These are phyloP conservation scores for Leucocoprinus leucothites DNA, from an alignment of 768 basidiomycete genomes.

Conservation along the genomic window DNA sequence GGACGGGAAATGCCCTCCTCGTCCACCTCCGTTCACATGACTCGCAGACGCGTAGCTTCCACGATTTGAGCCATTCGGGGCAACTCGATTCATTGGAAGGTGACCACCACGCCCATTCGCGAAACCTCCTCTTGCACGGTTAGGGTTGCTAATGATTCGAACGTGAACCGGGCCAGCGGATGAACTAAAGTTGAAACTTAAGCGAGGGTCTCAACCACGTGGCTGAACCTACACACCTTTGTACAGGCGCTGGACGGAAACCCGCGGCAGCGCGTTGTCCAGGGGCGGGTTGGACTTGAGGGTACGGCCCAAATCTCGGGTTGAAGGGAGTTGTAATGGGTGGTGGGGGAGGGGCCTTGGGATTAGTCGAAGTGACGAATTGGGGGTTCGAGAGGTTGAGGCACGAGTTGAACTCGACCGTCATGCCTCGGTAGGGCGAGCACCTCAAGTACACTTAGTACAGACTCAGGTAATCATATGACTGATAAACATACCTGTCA, in stretches of 20 bases:
- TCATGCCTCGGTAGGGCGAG: slow-evolving; percentile 88
- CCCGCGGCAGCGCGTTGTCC: slow-evolving; percentile 58
- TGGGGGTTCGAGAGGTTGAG: slow-evolving; percentile 87
- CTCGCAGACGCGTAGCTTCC: not conserved
- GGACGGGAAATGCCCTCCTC: not conserved
- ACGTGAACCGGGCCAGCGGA: slow-evolving; percentile 40
- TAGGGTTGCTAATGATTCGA: slow-evolving; percentile 78
- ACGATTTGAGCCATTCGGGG: slow-evolving; percentile 3
- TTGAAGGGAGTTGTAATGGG: slow-evolving; percentile 53
- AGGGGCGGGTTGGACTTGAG: slow-evolving; percentile 50
- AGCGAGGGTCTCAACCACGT: not conserved
- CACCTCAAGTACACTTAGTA: slow-evolving; percentile 48
- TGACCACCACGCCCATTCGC: slow-evolving; percentile 31
- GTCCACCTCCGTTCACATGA: slow-evolving; percentile 9
- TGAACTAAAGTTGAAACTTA: slow-evolving; percentile 20
- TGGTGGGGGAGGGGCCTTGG: slow-evolving; percentile 49
- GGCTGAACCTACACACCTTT: slow-evolving; percentile 23
- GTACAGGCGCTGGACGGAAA: slow-evolving; percentile 54
- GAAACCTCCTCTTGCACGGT: slow-evolving; percentile 38
- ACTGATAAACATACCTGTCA: slow-evolving; percentile 55
- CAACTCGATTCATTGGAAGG: slow-evolving; percentile 14
- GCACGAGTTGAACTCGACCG: slow-evolving; percentile 83
- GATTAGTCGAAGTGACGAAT: slow-evolving; percentile 74
- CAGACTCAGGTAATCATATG: not conserved
- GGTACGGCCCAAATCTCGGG: slow-evolving; percentile 66